Evolutionary conservation across 2,329 filamentous ascomycete genomes (phyloP), one percentile per base, ranked within the genome.

Genomic region (Chaetothyriales sp.): DNA sequence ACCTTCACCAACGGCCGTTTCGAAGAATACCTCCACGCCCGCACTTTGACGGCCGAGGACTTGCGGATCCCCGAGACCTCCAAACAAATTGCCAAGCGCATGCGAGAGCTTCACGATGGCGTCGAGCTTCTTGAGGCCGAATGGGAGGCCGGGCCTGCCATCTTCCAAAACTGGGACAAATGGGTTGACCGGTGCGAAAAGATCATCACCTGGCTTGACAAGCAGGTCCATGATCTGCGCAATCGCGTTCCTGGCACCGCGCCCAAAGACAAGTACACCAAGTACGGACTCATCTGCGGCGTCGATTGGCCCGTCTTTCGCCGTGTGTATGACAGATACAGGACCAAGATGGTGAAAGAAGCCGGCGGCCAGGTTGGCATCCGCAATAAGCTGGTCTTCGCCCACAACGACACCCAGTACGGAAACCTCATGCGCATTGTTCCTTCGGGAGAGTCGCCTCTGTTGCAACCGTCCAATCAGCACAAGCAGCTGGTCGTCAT

Each of bases 341-440:
- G 88, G 15, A 70, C 72, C 18, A 84, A 83, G 73, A 69, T 96
- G n/a, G 70, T 82, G 49, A 73, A 77, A 42, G 77, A 79, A 60
- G 92, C 89, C 65, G 84, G 83, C 42, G 80, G 80, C 1, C 63
- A 72, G 3, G 69, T 78, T 32, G 78, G 76, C 47, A 74, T 96
- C 51, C 83, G 83, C 49, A 77, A 85, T 46, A 76, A 79, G 50
- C 76, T 98, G 9, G 81, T 95, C 0, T 98, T 98, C 73, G 86
- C 88, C n/a, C 92, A 98, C 66, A 95, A 95, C 62, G 92, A 98
- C 75, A 95, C 92, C 3, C 92, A 98, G 80, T 96, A 98, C 62
- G 92, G 92, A 57, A 98, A 98, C 64, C 92, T 98, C 55, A 79
- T 98, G 47, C 86, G 89, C 39, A 71, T 83, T 65, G 78, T 86